Percentiles rank a stretch among this genome's conserved stretches.
These are phyloP conservation scores for Monosporascus sp. DNA, from an alignment of 2,329 filamentous ascomycete genomes.

Conservation along the genomic window DNA sequence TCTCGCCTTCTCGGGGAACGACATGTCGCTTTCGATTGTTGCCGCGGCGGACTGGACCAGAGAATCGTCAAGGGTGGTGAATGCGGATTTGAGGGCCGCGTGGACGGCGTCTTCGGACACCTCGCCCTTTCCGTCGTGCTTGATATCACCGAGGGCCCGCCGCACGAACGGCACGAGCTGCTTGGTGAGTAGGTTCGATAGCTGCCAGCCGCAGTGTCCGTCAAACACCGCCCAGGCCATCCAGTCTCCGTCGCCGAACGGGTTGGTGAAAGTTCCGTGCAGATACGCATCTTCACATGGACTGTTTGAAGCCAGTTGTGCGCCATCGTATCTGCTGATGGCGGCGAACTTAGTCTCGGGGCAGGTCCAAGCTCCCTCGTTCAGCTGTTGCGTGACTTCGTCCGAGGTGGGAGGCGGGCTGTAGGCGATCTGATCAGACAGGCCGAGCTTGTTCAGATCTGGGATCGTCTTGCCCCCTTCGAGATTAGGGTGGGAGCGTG, in stretches of 20 bases:
- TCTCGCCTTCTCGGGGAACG: slow-evolving; percentile 23
- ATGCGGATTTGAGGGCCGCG: slow-evolving; percentile 31
- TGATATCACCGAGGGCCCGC: slow-evolving; percentile 15
- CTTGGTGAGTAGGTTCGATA: slow-evolving; percentile 24
- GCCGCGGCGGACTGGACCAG: slow-evolving; percentile 21
- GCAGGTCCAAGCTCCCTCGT: slow-evolving; percentile 19
- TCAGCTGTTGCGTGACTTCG: slow-evolving; percentile 23
- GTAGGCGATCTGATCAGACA: slow-evolving; percentile 18
- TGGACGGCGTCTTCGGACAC: slow-evolving; percentile 23
- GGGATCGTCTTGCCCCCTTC: slow-evolving; percentile 10
- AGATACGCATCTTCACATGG: slow-evolving; percentile 28
- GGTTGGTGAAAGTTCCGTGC: slow-evolving; percentile 25
- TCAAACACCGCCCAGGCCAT: slow-evolving; percentile 30
- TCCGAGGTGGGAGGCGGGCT: slow-evolving; percentile 16
- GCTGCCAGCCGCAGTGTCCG: slow-evolving; percentile 30
- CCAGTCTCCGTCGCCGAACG: slow-evolving; percentile 20
- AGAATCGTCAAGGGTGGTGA: slow-evolving; percentile 30
- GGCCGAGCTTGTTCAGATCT: slow-evolving; percentile 19
- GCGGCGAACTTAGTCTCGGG: slow-evolving; percentile 7
- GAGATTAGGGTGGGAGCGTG: neutral
- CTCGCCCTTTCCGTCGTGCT: slow-evolving; percentile 6
- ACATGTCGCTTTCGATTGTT: slow-evolving; percentile 24
- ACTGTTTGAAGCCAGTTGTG: slow-evolving; percentile 26
- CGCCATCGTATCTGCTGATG: slow-evolving; percentile 24
- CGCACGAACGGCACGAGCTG: slow-evolving; percentile 26